A percentile compares a stretch with the other conserved stretches of the same genome.
These are phyloP conservation scores for Taphrina populina DNA, from an alignment of 1,139 yeast species.

Conservation along the genomic window DNA sequence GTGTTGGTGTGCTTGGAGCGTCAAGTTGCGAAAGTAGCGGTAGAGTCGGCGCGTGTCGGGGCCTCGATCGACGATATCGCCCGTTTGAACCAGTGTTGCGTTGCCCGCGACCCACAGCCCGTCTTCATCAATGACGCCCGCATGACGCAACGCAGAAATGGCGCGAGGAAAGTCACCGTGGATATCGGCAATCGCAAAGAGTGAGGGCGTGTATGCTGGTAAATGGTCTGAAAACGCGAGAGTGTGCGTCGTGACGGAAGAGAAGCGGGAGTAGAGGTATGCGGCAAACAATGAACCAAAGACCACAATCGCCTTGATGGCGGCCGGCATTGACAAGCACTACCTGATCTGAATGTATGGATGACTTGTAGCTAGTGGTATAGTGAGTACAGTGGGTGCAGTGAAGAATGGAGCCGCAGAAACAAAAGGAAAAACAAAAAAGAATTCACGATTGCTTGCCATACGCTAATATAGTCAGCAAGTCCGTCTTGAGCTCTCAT, in stretches of 20 bases:
- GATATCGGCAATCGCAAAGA: conserved; percentile 35
- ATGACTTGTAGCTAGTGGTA: too few relatives aligned
- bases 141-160: conserved; percentile 20
- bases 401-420: too few relatives aligned
- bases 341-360: too few relatives aligned
- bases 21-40: conserved; percentile 24
- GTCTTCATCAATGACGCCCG: conserved; percentile 26
- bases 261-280: conserved; percentile 6
- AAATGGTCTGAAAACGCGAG: background rate
- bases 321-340: conserved; percentile 18
- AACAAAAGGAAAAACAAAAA: too few relatives aligned
- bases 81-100: conserved; percentile 34
- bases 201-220: conserved; percentile 6
- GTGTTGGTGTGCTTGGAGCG: conserved; percentile 15
- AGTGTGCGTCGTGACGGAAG: background rate
- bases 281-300: conserved; percentile 6
- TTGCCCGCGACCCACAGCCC: conserved; percentile 29
- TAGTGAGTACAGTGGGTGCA: too few relatives aligned
- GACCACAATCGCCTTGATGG: conserved; percentile 9
- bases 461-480: too few relatives aligned
- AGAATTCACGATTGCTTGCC: too few relatives aligned
- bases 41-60: conserved; percentile 33
- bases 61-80: conserved; percentile 35
- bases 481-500: background rate
- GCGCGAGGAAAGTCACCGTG: conserved; percentile 35